These are phyloP conservation scores for Neurospora sp. DNA, from an alignment of 495 filamentous ascomycete species.

Conservation along the genomic window DNA sequence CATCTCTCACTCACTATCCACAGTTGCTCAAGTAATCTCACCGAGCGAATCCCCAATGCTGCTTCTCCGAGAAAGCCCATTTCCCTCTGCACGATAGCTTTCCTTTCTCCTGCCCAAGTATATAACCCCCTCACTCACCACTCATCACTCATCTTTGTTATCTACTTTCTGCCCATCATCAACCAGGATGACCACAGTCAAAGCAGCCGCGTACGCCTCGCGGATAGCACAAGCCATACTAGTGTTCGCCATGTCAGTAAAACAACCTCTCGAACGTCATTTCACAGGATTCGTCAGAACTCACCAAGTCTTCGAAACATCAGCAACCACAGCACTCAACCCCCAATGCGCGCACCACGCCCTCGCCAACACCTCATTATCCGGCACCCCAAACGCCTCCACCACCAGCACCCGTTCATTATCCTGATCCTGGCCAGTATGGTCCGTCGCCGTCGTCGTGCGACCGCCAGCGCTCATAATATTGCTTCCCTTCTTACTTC, in stretches of 20 bases:
- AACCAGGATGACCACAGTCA: slow-evolving; percentile 59
- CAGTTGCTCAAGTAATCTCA: background rate
- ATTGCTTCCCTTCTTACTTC: background rate
- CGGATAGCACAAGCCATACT: slow-evolving; percentile 60
- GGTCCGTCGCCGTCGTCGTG: background rate
- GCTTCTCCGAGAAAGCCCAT: background rate
- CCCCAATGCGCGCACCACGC: slow-evolving; percentile 68
- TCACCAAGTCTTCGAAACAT: slow-evolving; percentile 56
- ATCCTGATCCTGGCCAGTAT: slow-evolving; percentile 17
- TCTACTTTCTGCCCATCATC: slow-evolving; percentile 17
- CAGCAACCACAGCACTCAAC: slow-evolving; percentile 53
- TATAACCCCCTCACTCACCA: background rate
- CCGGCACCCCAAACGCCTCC: slow-evolving; percentile 57
- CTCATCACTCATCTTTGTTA: slow-evolving; percentile 10
- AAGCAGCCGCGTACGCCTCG: slow-evolving; percentile 58
- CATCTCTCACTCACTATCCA: background rate
- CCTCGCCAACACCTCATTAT: slow-evolving; percentile 64
- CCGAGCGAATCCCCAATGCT: no score
- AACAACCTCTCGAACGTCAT: background rate
- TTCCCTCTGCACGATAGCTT: background rate
- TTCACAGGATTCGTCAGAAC: slow-evolving; percentile 9
- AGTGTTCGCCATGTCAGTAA: slow-evolving; percentile 8
- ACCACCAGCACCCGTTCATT: slow-evolving; percentile 56
- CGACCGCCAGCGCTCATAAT: background rate
- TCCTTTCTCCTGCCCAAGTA: background rate